Evolutionary conservation across 176 grass and related monocot species (phyloP).

Genomic region (Neostapfia colusana): DNA sequence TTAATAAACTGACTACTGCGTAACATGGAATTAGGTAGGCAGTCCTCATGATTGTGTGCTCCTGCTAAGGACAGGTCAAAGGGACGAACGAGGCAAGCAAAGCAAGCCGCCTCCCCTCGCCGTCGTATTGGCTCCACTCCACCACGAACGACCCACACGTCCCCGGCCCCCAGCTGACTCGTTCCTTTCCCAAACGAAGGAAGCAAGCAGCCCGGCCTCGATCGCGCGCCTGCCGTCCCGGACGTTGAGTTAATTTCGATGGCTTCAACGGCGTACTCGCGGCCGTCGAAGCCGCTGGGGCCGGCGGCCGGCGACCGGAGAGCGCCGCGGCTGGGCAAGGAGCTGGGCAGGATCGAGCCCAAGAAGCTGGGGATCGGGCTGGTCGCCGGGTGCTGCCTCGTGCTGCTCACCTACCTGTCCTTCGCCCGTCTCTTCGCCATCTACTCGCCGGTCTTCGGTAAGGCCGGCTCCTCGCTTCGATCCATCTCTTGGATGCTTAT

Average conservation of each 20-base stretch:
- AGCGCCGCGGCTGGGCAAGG: conserved; percentile 49
- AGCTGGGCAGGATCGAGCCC: conserved; percentile 55
- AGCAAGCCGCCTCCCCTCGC: too few relatives aligned
- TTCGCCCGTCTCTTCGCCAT: conserved; percentile 54
- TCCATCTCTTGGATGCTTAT: not conserved
- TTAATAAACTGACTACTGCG: conserved; percentile 1
- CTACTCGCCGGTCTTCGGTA: conserved; percentile 55
- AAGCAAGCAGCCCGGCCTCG: conserved; percentile 20
- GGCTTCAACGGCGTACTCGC: conserved; percentile 58
- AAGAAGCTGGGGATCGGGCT: conserved; percentile 61
- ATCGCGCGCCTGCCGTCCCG: not conserved
- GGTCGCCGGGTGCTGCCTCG: conserved; percentile 51
- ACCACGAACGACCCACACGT: not conserved
- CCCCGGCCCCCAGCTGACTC: not conserved
- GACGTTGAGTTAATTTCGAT: conserved; percentile 19
- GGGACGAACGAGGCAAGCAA: not conserved
- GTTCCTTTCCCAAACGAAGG: conserved; percentile 9
- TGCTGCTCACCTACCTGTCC: conserved; percentile 52
- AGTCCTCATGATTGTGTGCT: conserved; percentile 15
- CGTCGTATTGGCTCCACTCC: not conserved
- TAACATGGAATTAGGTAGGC: conserved; percentile 47
- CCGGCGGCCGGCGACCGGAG: conserved; percentile 25
- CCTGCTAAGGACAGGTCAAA: conserved; percentile 28
- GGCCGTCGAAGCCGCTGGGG: conserved; percentile 45
- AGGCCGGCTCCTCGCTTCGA: not conserved